A percentile compares a stretch with the other conserved stretches of the same genome.
phyloP scores from a whole-genome alignment of 495 filamentous ascomycete species.

The Penicillium antarcticum region DNA sequence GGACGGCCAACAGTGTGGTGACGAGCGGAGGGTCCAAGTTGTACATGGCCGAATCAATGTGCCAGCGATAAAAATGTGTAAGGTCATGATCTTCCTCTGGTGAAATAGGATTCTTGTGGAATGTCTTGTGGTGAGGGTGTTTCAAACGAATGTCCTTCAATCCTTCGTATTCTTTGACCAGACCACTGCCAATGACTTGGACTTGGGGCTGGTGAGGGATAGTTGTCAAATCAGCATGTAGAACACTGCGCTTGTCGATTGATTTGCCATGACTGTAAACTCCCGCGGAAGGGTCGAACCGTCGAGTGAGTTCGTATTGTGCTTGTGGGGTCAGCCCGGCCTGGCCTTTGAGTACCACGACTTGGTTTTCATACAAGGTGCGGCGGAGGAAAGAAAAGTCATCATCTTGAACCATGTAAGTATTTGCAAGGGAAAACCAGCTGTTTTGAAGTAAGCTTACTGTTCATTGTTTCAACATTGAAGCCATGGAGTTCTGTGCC shows the following conservation, averaged over 20 bases:
- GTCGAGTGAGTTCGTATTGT: conserved; percentile 62
- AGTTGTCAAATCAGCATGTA: conserved; percentile 71
- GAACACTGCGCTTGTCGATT: conserved; percentile 60
- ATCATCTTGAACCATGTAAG: conserved; percentile 36
- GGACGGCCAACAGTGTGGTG: conserved; percentile 63
- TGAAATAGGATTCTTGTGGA: conserved; percentile 59
- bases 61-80: conserved; percentile 72
- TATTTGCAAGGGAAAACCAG: neutral
- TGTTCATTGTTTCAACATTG: conserved; percentile 55
- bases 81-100: conserved; percentile 56
- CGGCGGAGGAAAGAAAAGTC: conserved; percentile 54
- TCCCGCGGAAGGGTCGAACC: conserved; percentile 59
- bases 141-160: conserved; percentile 57
- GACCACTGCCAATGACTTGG: conserved; percentile 69
- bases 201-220: conserved; percentile 73
- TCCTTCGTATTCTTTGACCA: conserved; percentile 59
- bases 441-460: conserved; percentile 6
- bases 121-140: conserved; percentile 69
- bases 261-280: conserved; percentile 69
- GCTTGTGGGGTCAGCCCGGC: conserved; percentile 52
- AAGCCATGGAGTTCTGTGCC: conserved; percentile 50
- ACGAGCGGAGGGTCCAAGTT: conserved; percentile 64
- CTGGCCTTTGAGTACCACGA: conserved; percentile 65
- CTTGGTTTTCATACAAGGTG: conserved; percentile 58
- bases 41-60: conserved; percentile 72